A percentile compares a stretch with the other conserved stretches of the same genome.
Evolutionary conservation across 2,329 filamentous ascomycete species (phyloP).

Genomic region (Pseudohalonectria lignicola): DNA sequence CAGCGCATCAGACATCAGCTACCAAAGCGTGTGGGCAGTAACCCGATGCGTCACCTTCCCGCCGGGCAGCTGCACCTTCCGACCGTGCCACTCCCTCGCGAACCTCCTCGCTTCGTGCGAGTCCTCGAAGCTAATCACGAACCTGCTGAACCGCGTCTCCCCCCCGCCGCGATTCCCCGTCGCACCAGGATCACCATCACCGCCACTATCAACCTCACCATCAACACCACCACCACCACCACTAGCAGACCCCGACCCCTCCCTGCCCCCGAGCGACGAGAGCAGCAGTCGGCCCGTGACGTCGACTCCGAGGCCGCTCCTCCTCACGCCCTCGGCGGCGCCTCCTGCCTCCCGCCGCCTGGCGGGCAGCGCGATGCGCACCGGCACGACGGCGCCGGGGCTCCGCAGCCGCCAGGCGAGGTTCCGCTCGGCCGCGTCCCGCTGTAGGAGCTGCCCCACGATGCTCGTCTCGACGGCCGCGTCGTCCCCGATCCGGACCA

Average conservation of each 20-base stretch:
- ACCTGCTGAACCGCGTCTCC: slow-evolving; percentile 27
- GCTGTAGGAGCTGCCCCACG: slow-evolving; percentile 21
- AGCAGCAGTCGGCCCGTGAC: slow-evolving; percentile 1
- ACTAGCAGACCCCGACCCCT: not conserved
- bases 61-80: too few species aligned
- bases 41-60: slow-evolving; percentile 7
- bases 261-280: too few species aligned
- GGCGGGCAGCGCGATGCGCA: slow-evolving; percentile 2
- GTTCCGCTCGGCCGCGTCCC: slow-evolving; percentile 29
- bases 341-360: not conserved
- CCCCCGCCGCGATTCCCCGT: too few species aligned
- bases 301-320: not conserved
- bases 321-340: not conserved
- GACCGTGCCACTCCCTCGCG: slow-evolving; percentile 30
- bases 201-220: too few species aligned
- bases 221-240: too few species aligned
- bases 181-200: too few species aligned
- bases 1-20: too few species aligned
- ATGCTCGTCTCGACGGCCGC: slow-evolving; percentile 15
- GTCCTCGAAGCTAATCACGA: slow-evolving; percentile 45
- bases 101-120: slow-evolving; percentile 41
- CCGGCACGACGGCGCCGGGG: slow-evolving; percentile 13
- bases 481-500: slow-evolving; percentile 23
- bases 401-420: slow-evolving; percentile 22
- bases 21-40: slow-evolving; percentile 18